Conservation (phyloP, 1,139 yeast species). For the Meyerozyma elateridarum region DNA sequence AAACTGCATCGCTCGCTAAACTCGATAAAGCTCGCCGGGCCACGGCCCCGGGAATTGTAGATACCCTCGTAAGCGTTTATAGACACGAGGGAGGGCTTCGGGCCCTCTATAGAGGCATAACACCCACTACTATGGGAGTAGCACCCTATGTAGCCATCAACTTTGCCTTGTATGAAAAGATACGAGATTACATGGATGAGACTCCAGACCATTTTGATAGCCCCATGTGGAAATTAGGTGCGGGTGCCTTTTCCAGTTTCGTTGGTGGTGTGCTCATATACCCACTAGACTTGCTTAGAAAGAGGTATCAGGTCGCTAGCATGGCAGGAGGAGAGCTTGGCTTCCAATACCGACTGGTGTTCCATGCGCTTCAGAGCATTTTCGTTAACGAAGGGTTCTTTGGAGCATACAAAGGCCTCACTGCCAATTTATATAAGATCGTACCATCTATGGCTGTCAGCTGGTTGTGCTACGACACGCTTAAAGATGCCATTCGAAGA, state of each 20-base stretch:
- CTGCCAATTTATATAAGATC: constrained; percentile 85
- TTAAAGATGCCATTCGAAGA: constrained; percentile 37
- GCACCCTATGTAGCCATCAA: constrained; percentile 95
- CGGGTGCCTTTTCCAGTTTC: constrained; percentile 72
- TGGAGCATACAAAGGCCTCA: constrained; percentile 85
- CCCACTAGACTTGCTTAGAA: constrained; percentile 84
- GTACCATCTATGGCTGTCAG: constrained; percentile 95
- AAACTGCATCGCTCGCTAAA: constrained; percentile 71
- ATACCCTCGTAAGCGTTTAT: constrained; percentile 56
- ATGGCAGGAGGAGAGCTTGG: constrained; percentile 80
- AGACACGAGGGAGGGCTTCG: constrained; percentile 72
- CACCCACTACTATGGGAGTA: constrained; percentile 88
- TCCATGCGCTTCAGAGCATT: constrained; percentile 66
- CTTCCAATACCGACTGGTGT: constrained; percentile 68
- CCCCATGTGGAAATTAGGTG: constrained; percentile 56
- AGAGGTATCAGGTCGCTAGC: constrained; percentile 85
- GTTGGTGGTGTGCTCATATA: constrained; percentile 82
- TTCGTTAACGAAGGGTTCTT: constrained; percentile 67
- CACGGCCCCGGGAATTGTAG: constrained; percentile 66
- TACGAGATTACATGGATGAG: constrained; percentile 53
- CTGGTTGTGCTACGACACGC: constrained; percentile 80
- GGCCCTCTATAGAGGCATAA: constrained; percentile 78
- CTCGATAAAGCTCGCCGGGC: constrained; percentile 40
- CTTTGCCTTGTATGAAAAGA: constrained; percentile 81
- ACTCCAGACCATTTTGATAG: constrained; percentile 34